These are phyloP conservation scores for Karstenula rhodostoma DNA, from an alignment of 2,329 filamentous ascomycete species.

Conservation along the genomic window DNA sequence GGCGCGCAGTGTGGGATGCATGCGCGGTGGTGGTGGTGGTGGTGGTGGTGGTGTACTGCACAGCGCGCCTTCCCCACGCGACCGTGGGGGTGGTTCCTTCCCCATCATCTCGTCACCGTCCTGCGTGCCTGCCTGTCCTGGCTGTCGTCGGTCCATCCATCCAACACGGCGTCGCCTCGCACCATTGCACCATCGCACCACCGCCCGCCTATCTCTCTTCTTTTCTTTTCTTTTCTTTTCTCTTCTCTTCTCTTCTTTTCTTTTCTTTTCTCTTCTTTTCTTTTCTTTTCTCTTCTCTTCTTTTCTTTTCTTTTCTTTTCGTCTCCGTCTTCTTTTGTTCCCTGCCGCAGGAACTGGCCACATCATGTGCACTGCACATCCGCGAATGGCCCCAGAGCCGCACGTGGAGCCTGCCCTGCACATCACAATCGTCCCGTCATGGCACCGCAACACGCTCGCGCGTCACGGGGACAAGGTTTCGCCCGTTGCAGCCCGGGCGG, in stretches of 20 bases:
- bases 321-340: neutral
- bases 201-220: neutral
- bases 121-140: no score
- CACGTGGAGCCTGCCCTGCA: slow-evolving; percentile 13
- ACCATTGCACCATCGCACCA: neutral
- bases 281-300: neutral
- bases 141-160: neutral
- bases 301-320: no score
- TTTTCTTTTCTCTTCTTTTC: neutral
- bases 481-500: neutral
- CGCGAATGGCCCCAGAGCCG: slow-evolving; percentile 18
- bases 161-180: no score
- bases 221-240: neutral
- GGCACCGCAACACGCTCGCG: neutral
- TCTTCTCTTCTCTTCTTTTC: no score
- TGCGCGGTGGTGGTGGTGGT: neutral
- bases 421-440: slow-evolving; percentile 19
- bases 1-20: neutral
- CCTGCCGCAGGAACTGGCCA: slow-evolving; percentile 15
- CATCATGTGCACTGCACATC: slow-evolving; percentile 31
- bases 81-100: slow-evolving; percentile 11
- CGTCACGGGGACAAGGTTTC: neutral
- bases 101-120: neutral
- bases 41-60: neutral
- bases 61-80: neutral